Percentiles rank a stretch among this genome's conserved stretches.
Conservation (phyloP, 805 yeast genomes). For the Yarrowia divulgata region DNA sequence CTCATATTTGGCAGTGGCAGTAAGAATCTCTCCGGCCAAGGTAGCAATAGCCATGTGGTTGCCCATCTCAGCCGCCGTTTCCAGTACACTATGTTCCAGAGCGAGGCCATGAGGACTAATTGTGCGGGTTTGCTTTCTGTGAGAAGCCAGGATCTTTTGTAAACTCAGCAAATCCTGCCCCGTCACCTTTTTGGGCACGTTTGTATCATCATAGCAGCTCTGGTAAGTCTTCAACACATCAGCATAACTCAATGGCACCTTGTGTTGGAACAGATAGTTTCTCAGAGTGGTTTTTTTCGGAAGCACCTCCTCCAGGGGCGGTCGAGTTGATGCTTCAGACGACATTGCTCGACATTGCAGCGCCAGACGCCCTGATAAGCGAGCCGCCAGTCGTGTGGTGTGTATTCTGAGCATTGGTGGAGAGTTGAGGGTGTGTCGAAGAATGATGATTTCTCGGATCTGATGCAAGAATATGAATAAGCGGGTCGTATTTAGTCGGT, state of each 20-base stretch:
- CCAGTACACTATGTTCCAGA: conserved; percentile 77
- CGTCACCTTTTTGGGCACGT: conserved; percentile 56
- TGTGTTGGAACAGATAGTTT: conserved; percentile 45
- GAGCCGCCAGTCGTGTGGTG: background rate
- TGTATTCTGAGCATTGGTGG: conserved; percentile 12
- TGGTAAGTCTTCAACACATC: conserved; percentile 42
- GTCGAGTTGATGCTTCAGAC: background rate
- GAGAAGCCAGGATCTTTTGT: conserved; percentile 68
- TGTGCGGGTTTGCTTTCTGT: conserved; percentile 67
- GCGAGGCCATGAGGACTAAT: conserved; percentile 62
- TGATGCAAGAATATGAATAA: background rate
- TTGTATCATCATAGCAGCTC: conserved; percentile 43
- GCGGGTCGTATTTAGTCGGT: background rate
- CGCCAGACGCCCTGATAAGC: conserved; percentile 6
- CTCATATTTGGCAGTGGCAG: conserved; percentile 18
- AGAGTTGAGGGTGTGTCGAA: background rate
- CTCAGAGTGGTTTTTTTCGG: conserved; percentile 43
- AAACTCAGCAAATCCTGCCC: conserved; percentile 71
- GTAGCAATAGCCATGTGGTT: conserved; percentile 80
- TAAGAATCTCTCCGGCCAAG: conserved; percentile 58
- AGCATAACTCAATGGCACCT: conserved; percentile 45
- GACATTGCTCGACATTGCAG: background rate
- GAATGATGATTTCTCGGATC: background rate
- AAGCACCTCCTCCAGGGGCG: conserved; percentile 29
- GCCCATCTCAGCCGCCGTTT: conserved; percentile 83